These are phyloP conservation scores for Hyphopichia homilentoma DNA, from an alignment of 805 yeast genomes.

Conservation along the genomic window DNA sequence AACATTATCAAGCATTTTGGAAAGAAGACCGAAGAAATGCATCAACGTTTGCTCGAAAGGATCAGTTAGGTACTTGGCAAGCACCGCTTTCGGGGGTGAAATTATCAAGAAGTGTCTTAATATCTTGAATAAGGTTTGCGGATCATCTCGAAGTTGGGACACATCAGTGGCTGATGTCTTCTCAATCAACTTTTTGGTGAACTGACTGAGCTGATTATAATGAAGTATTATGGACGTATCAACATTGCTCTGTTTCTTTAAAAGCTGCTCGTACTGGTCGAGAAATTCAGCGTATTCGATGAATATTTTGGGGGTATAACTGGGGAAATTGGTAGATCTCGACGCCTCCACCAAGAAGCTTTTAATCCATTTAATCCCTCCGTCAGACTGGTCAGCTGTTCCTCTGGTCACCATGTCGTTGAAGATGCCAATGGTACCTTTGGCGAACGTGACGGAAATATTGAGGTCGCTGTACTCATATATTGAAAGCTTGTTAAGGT, in stretches of 20 bases:
- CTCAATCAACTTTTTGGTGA: constrained; percentile 4
- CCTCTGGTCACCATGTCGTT: constrained; percentile 8
- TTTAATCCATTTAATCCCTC: constrained; percentile 5
- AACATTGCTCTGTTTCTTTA: not conserved
- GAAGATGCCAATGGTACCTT: constrained; percentile 17
- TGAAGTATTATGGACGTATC: constrained; percentile 4
- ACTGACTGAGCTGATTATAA: constrained; percentile 9
- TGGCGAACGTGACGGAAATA: constrained; percentile 15
- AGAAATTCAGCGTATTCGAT: constrained; percentile 9
- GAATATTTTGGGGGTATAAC: constrained; percentile 10
- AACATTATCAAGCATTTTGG: constrained; percentile 14
- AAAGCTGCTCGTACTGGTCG: not conserved
- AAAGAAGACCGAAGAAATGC: constrained; percentile 11
- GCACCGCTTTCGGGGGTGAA: constrained; percentile 15
- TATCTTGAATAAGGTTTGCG: constrained; percentile 10
- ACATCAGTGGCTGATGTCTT: too few species aligned
- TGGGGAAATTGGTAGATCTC: constrained; percentile 12
- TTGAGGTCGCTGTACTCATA: constrained; percentile 15
- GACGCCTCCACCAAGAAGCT: constrained; percentile 15
- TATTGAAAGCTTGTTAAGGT: constrained; percentile 17
- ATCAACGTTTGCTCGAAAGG: constrained; percentile 11
- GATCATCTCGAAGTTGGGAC: not conserved
- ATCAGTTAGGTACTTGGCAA: constrained; percentile 7
- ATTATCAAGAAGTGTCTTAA: constrained; percentile 19
- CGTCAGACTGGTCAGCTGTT: not conserved